Conservation (phyloP, 129 eudicot genomes). For the Flaveria trinervia region DNA sequence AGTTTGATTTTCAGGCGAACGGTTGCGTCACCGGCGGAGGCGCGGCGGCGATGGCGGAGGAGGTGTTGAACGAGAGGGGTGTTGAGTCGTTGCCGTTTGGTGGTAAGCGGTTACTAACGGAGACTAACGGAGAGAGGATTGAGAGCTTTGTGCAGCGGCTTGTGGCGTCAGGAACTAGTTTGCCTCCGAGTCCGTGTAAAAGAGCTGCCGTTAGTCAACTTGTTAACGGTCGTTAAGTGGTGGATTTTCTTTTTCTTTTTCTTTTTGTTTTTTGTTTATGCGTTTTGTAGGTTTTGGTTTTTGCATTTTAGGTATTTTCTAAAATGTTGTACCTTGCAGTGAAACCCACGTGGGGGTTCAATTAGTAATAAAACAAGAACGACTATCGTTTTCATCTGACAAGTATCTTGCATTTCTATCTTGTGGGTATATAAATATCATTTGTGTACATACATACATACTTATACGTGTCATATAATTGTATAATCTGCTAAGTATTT, state of each 20-base stretch:
- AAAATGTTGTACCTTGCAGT: conserved; percentile 34
- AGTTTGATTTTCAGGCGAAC: conserved; percentile 60
- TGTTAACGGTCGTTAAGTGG: conserved; percentile 67
- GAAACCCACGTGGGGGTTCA: conserved; percentile 23
- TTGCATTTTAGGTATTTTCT: conserved; percentile 16
- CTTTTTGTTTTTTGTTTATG: background rate
- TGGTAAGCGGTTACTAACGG: conserved; percentile 80
- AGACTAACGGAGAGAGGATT: conserved; percentile 88
- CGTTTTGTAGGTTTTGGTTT: conserved; percentile 10
- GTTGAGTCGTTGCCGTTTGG: conserved; percentile 91
- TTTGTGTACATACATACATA: no score
- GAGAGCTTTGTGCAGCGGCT: conserved; percentile 78
- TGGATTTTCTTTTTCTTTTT: conserved; percentile 24
- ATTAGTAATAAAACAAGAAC: conserved; percentile 5
- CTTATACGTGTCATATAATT: no score
- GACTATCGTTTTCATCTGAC: background rate
- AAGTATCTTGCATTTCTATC: background rate
- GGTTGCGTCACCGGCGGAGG: conserved; percentile 42
- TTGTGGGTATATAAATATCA: no score
- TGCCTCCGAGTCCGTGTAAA: conserved; percentile 98
- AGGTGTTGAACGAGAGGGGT: conserved; percentile 64
- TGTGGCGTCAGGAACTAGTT: conserved; percentile 62
- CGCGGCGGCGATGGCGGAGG: conserved; percentile 31
- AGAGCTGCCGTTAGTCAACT: conserved; percentile 67
- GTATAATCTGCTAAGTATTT: no score